Conservation (phyloP, 768 basidiomycete species). For the Termitomyces sp. region DNA sequence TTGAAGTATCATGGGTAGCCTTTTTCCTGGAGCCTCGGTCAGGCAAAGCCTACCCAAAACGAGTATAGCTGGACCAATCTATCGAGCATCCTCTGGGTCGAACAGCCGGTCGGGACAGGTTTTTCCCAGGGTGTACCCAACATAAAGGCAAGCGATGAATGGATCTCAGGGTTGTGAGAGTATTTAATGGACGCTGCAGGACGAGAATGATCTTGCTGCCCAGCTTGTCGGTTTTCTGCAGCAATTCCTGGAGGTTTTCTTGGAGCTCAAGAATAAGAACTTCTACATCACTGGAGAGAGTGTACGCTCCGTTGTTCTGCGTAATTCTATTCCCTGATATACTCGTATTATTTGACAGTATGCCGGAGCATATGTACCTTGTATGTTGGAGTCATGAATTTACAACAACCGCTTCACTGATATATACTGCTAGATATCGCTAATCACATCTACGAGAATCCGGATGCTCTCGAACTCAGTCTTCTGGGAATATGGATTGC, state of each 20-base stretch:
- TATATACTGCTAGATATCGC: neutral
- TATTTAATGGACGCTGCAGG: neutral
- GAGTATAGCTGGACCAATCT: neutral
- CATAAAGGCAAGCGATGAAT: neutral
- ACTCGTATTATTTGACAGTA: neutral
- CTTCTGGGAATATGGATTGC: neutral
- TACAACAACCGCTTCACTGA: neutral
- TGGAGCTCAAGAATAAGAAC: neutral
- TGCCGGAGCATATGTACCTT: neutral
- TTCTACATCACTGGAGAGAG: neutral
- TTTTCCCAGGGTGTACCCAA: neutral
- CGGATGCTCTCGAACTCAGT: neutral
- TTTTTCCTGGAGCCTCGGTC: neutral
- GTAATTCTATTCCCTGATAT: neutral
- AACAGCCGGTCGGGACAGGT: neutral
- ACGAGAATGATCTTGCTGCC: constrained; percentile 1
- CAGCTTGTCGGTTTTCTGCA: neutral
- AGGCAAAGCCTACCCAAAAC: neutral
- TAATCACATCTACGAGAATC: neutral
- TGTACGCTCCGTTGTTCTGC: neutral
- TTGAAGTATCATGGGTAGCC: neutral
- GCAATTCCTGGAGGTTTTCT: neutral
- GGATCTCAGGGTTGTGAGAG: neutral
- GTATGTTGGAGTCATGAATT: neutral
- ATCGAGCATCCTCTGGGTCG: neutral